Conservation (phyloP, 306 rosid genomes). For the Gastrolobium villosum region DNA sequence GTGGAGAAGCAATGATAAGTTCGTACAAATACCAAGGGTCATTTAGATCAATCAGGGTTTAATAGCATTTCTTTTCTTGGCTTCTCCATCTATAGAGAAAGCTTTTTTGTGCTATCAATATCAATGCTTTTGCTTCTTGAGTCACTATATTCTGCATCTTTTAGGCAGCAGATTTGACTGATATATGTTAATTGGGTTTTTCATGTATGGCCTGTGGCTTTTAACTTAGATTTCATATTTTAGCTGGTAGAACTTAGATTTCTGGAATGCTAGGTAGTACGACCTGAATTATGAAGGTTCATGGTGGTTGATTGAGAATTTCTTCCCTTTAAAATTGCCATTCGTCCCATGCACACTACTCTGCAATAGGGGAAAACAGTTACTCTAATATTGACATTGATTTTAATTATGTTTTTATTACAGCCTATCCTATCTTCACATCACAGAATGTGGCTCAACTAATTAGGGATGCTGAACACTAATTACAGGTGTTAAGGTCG, state of each 20-base stretch:
- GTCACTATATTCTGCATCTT: slow-evolving; percentile 1
- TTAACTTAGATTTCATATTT: not conserved
- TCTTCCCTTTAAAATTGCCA: not conserved
- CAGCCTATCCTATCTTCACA: not conserved
- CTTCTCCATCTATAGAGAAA: not conserved
- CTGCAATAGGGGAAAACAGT: not conserved
- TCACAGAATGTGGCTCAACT: not conserved
- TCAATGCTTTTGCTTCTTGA: not conserved
- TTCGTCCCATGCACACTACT: not conserved
- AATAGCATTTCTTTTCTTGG: not conserved
- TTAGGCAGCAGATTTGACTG: not conserved
- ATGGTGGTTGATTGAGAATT: not conserved
- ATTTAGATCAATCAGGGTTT: slow-evolving; percentile 11
- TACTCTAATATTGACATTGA: not conserved
- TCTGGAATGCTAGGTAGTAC: slow-evolving; percentile 12
- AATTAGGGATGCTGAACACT: not conserved
- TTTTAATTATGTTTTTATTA: not conserved
- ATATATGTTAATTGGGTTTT: not conserved
- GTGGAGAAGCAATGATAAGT: not conserved
- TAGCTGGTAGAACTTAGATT: not conserved
- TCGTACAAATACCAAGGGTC: not conserved
- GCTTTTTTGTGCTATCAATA: not conserved
- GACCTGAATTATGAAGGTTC: slow-evolving; percentile 7
- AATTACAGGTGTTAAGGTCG: not conserved
- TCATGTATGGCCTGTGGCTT: not conserved